Conservation (phyloP, 208 protist species). For the Trypanosoma congolense region DNA sequence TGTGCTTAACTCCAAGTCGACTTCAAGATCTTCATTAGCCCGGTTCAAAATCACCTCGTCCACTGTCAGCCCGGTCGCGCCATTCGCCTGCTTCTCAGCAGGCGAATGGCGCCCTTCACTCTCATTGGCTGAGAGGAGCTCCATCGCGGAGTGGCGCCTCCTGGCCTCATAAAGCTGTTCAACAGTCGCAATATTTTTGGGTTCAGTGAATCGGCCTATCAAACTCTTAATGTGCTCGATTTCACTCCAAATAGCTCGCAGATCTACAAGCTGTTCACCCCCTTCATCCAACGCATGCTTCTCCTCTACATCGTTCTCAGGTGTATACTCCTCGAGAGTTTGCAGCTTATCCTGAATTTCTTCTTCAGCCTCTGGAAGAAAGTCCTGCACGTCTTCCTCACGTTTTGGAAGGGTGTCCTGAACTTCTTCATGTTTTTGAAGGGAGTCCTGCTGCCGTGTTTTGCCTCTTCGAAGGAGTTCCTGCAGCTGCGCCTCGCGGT, state of each 20-base stretch:
- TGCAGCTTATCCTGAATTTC: neutral
- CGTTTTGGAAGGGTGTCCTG: neutral
- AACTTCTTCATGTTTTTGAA: neutral
- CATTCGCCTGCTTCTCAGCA: neutral
- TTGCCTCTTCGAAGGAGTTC: constrained; percentile 1
- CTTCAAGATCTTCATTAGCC: constrained; percentile 48
- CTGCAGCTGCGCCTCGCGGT: constrained; percentile 9
- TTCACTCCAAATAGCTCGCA: constrained; percentile 54
- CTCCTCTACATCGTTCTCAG: neutral
- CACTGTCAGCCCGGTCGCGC: constrained; percentile 17
- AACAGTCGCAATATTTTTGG: constrained; percentile 57
- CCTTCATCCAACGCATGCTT: neutral
- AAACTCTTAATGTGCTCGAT: constrained; percentile 48
- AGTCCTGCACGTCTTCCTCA: neutral
- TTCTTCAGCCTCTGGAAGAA: neutral
- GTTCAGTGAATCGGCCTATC: constrained; percentile 46
- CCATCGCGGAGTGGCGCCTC: constrained; percentile 29
- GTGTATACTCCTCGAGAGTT: neutral
- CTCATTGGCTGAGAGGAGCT: neutral
- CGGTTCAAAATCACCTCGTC: constrained; percentile 65
- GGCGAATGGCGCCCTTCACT: neutral
- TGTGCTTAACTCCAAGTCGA: constrained; percentile 8
- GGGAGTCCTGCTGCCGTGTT: neutral
- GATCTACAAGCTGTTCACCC: constrained; percentile 7
- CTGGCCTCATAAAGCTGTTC: constrained; percentile 79